Evolutionary conservation across 257 asterid species (phyloP), one percentile per base, ranked within the genome.

Genomic region (Solanum neorickii): DNA sequence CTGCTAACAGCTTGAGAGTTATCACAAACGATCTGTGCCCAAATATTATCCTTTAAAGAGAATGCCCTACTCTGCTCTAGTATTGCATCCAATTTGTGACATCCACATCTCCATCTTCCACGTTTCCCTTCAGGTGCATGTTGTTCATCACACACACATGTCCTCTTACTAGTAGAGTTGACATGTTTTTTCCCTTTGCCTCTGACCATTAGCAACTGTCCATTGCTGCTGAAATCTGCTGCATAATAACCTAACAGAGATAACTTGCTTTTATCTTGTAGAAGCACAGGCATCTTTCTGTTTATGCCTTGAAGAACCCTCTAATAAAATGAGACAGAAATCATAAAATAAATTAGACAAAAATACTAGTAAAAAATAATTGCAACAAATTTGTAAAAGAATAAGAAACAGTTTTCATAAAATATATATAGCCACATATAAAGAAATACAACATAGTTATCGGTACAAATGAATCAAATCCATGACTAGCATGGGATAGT

Each of bases 201-300:
- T 87, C 90, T 88, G 88, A 82, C 56, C 83, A 62, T 80, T 20
- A 46, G 89, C 86, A 83, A 80, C 83, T 86, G 87, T 42, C 88
- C 88, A 59, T 87, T 90, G 84, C 87, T 90, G 62, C 91, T 83
- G 35, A 35, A 65, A 86, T 91, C 93, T 82, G 90, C 86, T 83
- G 87, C 93, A 87, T 86, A 89, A 89, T 83, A 91, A 87, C 99
- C 99, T 75, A 97, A 92, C 85, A 95, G 87, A 85, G 94, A 92
- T 83, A 96, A 89, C 82, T 88, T 86, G 86, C 93, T 89, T 84
- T 93, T 92, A 86, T 92, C 97, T 89, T 95, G 96, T 82, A 94
- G 95, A 90, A 86, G 72, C 68, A 89, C 75, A 62, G 96, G 95
- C 97, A 95, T 91, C 52, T 87, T 92, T 89, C 91, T 86, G 92